These are phyloP conservation scores for Cicer arietinum DNA, from an alignment of 306 rosid genomes.

Conservation along the genomic window DNA sequence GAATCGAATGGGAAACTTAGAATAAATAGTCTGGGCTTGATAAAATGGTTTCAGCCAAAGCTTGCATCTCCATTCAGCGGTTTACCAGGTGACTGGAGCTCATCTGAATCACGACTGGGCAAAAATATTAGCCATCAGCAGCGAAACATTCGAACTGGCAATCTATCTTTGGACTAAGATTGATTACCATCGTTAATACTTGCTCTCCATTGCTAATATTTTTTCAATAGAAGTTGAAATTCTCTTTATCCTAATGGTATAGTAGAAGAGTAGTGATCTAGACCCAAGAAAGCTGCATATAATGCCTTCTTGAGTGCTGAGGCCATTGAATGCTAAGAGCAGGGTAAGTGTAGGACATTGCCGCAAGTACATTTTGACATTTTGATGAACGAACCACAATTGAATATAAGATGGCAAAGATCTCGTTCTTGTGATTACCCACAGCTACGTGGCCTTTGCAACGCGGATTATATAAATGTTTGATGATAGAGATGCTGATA, in stretches of 20 bases:
- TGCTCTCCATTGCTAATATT: slow-evolving; percentile 43
- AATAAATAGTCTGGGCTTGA: slow-evolving; percentile 66
- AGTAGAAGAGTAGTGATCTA: slow-evolving; percentile 52
- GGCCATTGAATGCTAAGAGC: slow-evolving; percentile 52
- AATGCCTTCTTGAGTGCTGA: slow-evolving; percentile 50
- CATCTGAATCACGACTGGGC: slow-evolving; percentile 68
- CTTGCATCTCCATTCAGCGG: slow-evolving; percentile 65
- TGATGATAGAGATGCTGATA: slow-evolving; percentile 56
- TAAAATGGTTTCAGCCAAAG: slow-evolving; percentile 88
- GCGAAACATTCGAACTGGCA: slow-evolving; percentile 69
- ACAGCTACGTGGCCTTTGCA: slow-evolving; percentile 52
- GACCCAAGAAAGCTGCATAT: slow-evolving; percentile 44
- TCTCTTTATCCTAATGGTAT: slow-evolving; percentile 51
- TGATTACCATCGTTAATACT: slow-evolving; percentile 48
- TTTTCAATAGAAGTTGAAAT: slow-evolving; percentile 45
- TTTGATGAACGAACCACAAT: slow-evolving; percentile 22
- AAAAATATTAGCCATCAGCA: slow-evolving; percentile 77
- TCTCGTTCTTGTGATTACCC: slow-evolving; percentile 41
- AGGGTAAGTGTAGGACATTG: slow-evolving; percentile 44
- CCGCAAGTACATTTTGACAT: slow-evolving; percentile 40
- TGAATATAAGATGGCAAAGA: slow-evolving; percentile 23
- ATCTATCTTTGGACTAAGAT: slow-evolving; percentile 69
- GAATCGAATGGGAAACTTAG: slow-evolving; percentile 84
- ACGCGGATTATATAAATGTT: slow-evolving; percentile 52
- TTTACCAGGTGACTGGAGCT: slow-evolving; percentile 66